Conservation (phyloP, 805 yeast species). For the Sugiyamaella valdiviana region DNA sequence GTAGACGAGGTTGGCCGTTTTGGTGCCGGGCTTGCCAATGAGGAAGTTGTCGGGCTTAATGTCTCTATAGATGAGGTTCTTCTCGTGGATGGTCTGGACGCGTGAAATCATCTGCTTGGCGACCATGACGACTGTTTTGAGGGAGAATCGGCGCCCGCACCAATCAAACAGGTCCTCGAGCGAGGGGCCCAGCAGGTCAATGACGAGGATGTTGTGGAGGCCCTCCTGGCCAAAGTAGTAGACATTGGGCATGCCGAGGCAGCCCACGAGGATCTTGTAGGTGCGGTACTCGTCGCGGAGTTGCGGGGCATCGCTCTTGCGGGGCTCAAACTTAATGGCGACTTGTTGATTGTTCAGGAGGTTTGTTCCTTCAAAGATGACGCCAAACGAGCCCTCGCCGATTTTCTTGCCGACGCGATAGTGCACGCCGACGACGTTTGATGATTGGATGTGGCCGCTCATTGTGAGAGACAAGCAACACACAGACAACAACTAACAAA, state of each 20-base stretch:
- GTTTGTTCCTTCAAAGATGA: slow-evolving; percentile 91
- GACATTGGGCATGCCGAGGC: slow-evolving; percentile 88
- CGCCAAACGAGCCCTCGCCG: slow-evolving; percentile 98
- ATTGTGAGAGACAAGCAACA: too few relatives aligned
- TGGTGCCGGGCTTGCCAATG: slow-evolving; percentile 81
- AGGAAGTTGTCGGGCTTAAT: slow-evolving; percentile 96
- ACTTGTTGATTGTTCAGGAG: slow-evolving; percentile 87
- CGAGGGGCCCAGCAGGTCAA: slow-evolving; percentile 92
- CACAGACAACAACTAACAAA: too few relatives aligned
- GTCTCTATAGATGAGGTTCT: slow-evolving; percentile 89
- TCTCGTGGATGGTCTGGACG: slow-evolving; percentile 80
- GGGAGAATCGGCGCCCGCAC: slow-evolving; percentile 87
- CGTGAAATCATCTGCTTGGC: slow-evolving; percentile 91
- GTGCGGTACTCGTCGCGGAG: slow-evolving; percentile 93
- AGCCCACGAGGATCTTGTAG: slow-evolving; percentile 79
- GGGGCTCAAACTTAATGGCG: slow-evolving; percentile 91
- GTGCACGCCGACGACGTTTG: slow-evolving; percentile 84
- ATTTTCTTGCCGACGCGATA: slow-evolving; percentile 95
- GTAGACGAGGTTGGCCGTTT: slow-evolving; percentile 79
- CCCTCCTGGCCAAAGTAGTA: slow-evolving; percentile 99
- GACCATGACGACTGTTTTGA: slow-evolving; percentile 87
- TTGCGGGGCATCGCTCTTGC: slow-evolving; percentile 97
- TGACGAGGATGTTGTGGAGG: slow-evolving; percentile 87
- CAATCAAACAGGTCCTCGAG: slow-evolving; percentile 95
- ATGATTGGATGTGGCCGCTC: slow-evolving; percentile 33